Percentiles rank a stretch among this genome's conserved stretches.
These are phyloP conservation scores for Thalassiosira hispida DNA, from an alignment of 352 stramenopile genomes.

Conservation along the genomic window DNA sequence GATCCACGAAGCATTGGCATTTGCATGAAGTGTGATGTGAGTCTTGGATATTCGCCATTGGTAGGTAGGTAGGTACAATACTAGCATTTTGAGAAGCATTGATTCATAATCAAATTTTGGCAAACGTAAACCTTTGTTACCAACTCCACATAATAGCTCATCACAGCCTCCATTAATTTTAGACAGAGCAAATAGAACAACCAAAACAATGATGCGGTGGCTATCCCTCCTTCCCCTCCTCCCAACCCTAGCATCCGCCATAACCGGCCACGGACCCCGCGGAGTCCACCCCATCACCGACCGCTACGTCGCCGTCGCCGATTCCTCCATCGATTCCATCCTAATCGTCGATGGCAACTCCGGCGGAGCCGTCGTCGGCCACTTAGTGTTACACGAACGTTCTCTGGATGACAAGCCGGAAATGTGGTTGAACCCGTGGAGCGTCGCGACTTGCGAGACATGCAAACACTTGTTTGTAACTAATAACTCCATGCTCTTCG, in stretches of 20 bases:
- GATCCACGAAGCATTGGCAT: too few species aligned
- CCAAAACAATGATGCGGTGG: constrained; percentile 22
- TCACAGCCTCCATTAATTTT: too few species aligned
- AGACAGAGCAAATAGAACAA: too few species aligned
- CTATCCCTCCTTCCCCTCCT: constrained; percentile 22
- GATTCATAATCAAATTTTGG: too few species aligned
- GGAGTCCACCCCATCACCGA: constrained; percentile 51
- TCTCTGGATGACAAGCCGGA: constrained; percentile 4
- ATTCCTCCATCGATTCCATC: constrained; percentile 51
- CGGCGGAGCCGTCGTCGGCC: constrained; percentile 42
- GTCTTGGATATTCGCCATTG: too few species aligned
- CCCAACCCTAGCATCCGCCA: not conserved
- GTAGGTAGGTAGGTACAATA: too few species aligned
- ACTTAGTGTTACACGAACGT: constrained; percentile 37
- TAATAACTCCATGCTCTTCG: constrained; percentile 22
- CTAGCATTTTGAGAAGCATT: too few species aligned
- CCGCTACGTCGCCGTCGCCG: constrained; percentile 43
- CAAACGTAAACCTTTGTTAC: too few species aligned
- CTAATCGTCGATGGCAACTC: constrained; percentile 45
- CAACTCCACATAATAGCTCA: too few species aligned
- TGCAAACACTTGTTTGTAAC: constrained; percentile 47
- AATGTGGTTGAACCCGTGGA: constrained; percentile 38
- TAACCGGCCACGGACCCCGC: constrained; percentile 33
- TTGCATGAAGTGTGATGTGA: too few species aligned
- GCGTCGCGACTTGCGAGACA: constrained; percentile 32